These are phyloP conservation scores for Lactarius hatsudake DNA, from an alignment of 768 basidiomycete species.

Conservation along the genomic window DNA sequence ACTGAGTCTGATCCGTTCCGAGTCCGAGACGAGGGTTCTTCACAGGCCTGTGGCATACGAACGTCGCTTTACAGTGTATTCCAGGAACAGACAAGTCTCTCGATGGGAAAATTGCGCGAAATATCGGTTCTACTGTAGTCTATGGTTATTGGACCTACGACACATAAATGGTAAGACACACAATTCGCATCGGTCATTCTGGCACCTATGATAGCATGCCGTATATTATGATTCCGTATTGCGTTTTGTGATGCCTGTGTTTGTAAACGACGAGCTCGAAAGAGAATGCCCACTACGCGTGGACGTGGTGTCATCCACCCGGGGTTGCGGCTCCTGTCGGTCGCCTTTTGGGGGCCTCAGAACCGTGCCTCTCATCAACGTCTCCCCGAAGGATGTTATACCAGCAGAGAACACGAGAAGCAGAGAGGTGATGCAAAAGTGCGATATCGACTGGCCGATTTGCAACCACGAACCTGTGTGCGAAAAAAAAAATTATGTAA, in stretches of 20 bases:
- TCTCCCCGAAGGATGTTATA: slow-evolving; percentile 70
- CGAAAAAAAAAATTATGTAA: not conserved
- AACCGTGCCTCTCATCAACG: slow-evolving; percentile 49
- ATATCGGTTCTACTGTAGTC: too few species aligned
- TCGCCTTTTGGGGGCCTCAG: not conserved
- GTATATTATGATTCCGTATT: not conserved
- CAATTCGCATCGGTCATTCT: not conserved
- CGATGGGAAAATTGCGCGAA: not conserved
- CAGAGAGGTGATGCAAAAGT: slow-evolving; percentile 81
- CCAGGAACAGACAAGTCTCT: not conserved
- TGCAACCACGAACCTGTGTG: slow-evolving; percentile 77
- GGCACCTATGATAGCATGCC: not conserved
- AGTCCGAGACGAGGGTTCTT: not conserved
- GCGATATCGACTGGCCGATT: slow-evolving; percentile 84
- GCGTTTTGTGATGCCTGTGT: not conserved
- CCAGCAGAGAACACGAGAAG: slow-evolving; percentile 77
- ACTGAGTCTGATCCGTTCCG: too few species aligned
- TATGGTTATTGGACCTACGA: not conserved
- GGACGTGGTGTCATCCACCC: not conserved
- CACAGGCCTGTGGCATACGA: not conserved
- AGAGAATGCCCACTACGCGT: not conserved
- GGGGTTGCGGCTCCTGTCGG: not conserved
- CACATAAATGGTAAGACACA: not conserved
- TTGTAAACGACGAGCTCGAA: not conserved
- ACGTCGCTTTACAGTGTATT: too few species aligned